Base-by-base conservation (phyloP, 2,329 filamentous ascomycete species). In the Daldinia eschscholtzii region DNA sequence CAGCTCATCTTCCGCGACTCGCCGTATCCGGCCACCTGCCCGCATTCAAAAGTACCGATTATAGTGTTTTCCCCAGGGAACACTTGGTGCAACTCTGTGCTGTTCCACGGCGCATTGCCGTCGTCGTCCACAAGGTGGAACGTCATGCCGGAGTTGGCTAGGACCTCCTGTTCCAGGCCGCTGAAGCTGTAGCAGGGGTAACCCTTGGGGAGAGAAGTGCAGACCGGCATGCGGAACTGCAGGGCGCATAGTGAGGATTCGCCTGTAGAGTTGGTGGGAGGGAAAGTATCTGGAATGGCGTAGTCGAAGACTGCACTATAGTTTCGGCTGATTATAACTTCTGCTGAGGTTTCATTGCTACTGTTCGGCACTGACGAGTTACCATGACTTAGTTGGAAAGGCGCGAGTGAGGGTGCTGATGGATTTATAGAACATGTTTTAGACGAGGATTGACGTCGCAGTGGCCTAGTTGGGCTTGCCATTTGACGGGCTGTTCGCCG, bases 131-230 rank as follows among this genome's bases (percentile, higher is more conserved):
- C 61, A 23, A 76, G 72, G 13, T 71, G 57, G 63, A 76, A 75
- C 28, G 68, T 70, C 75, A 78, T 78, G 13, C 77, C 77, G 0
- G 77, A 78, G 42, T 76, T 65, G 6, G 72, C 37, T 6, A 74
- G 61, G 15, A 74, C 48, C 63, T 78, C 76, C 61, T 78, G 77
- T 65, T 78, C 77, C 10, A 76, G 28, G 10, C 77, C 77, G 39
- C 74, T 78, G 59, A 77, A 77, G 57, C 42, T 41, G 62, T 76
- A 79, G 68, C 77, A 79, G 15, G 77, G 77, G 61, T 79, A 79
- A 33, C 72, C 77, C 20, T 70, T 23, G 4, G 76, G 74, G 12
- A 79, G 74, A 33, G 69, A 57, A 20, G 68, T 69, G 63, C 77
- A 79, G 52, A 72, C 68, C 1, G 77, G 77, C 69, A 79, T 74